A percentile compares a stretch with the other conserved stretches of the same genome.
Conservation (phyloP, 1,139 yeast species). For the Keqinozyma sinolaborantium region DNA sequence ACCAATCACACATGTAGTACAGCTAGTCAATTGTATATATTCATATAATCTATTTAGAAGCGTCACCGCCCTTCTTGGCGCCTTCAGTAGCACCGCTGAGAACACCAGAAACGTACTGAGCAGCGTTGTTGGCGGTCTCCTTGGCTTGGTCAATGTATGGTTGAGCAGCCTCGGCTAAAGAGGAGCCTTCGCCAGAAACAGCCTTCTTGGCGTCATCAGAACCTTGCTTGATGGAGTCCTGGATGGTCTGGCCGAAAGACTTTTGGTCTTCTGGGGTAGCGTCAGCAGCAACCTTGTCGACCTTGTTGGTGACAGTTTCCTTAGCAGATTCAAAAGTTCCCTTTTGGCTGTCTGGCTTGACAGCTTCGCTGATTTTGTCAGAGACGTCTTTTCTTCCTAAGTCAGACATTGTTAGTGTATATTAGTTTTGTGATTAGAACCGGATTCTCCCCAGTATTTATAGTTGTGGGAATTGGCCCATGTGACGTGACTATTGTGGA, state of each 20-base stretch:
- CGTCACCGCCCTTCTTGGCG: conserved; percentile 45
- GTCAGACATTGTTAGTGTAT: conserved; percentile 54
- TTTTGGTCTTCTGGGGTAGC: conserved; percentile 63
- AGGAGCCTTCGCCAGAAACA: conserved; percentile 24
- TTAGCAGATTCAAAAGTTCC: conserved; percentile 60
- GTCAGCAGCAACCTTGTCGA: conserved; percentile 60
- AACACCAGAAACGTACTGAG: conserved; percentile 55
- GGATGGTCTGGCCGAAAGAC: conserved; percentile 62
- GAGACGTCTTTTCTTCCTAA: conserved; percentile 72
- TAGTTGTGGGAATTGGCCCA: not conserved
- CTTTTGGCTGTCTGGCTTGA: conserved; percentile 76
- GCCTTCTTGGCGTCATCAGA: conserved; percentile 46
- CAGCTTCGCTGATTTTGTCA: conserved; percentile 61
- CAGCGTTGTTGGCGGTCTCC: conserved; percentile 57
- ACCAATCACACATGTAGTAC: too few species aligned
- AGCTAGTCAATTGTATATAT: too few species aligned
- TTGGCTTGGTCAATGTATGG: conserved; percentile 64
- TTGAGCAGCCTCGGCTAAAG: conserved; percentile 53
- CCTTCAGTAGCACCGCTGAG: conserved; percentile 61
- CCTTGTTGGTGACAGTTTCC: conserved; percentile 64
- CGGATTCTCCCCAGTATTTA: not conserved
- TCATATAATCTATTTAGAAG: conserved; percentile 16
- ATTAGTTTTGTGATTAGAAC: not conserved
- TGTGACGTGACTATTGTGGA: not conserved
- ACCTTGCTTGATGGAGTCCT: conserved; percentile 52